These are phyloP conservation scores for Boechera stricta DNA, from an alignment of 345 rosid genomes.

Conservation along the genomic window DNA sequence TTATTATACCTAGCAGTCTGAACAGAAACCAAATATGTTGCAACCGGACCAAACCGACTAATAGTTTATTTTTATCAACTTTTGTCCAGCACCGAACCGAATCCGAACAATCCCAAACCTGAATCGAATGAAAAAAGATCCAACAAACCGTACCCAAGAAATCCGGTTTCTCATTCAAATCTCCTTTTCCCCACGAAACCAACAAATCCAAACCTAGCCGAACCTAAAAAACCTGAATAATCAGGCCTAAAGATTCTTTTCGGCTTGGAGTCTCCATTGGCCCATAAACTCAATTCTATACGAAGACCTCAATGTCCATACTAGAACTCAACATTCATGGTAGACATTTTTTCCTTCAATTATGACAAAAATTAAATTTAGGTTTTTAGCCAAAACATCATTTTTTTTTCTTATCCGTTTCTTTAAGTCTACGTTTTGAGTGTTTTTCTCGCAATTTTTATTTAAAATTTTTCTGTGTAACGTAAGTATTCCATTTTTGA, in stretches of 20 bases:
- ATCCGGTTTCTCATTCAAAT: not conserved
- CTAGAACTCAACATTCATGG: not conserved
- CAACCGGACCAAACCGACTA: not conserved
- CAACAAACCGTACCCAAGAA: not conserved
- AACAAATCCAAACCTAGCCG: not conserved
- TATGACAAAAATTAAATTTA: not conserved
- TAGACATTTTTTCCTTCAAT: not conserved
- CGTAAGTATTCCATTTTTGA: not conserved
- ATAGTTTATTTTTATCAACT: not conserved
- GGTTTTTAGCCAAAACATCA: constrained; percentile 9
- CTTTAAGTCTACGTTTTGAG: constrained; percentile 25
- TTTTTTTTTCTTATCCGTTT: constrained; percentile 6
- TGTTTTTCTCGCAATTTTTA: not conserved
- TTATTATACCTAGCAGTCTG: not conserved
- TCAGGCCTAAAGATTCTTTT: not conserved
- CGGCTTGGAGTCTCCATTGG: not conserved
- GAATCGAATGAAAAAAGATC: not conserved
- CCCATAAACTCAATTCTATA: constrained; percentile 3
- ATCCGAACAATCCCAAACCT: not conserved
- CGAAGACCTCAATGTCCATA: constrained; percentile 27
- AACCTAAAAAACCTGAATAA: not conserved
- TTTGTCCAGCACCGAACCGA: not conserved
- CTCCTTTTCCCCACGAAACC: not conserved
- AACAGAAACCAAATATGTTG: not conserved
- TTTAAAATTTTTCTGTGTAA: not conserved